Conservation (phyloP, 2,329 filamentous ascomycete genomes). For the Trichoderma aggressivum region DNA sequence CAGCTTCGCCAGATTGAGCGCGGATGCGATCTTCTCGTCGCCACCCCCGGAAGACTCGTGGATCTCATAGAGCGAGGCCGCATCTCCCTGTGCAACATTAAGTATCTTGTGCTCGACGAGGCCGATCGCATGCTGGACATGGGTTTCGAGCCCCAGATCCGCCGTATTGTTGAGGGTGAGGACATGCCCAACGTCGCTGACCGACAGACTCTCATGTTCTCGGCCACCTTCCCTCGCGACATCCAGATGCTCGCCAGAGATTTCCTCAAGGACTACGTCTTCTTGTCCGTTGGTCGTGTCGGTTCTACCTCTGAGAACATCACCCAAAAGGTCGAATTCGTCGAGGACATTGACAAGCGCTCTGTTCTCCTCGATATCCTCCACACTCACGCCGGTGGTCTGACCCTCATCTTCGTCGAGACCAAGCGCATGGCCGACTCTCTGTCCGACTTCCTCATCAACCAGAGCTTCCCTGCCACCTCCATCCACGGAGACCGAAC, state of each 20-base stretch:
- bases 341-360: slow-evolving; percentile 95
- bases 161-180: slow-evolving; percentile 95
- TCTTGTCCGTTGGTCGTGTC: slow-evolving; percentile 96
- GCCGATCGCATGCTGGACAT: slow-evolving; percentile 99
- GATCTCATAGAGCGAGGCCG: slow-evolving; percentile 98
- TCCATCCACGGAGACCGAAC: slow-evolving; percentile 98
- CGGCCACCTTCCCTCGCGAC: slow-evolving; percentile 96
- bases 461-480: slow-evolving; percentile 96
- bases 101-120: slow-evolving; percentile 98
- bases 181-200: slow-evolving; percentile 84
- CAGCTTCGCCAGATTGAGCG: slow-evolving; percentile 98
- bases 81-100: slow-evolving; percentile 97
- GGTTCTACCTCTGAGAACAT: slow-evolving; percentile 99
- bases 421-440: slow-evolving; percentile 99
- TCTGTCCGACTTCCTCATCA: slow-evolving; percentile 95
- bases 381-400: slow-evolving; percentile 83
- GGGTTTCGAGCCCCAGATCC: slow-evolving; percentile 99
- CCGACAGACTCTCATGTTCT: slow-evolving; percentile 99
- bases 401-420: slow-evolving; percentile 97
- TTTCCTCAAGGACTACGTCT: slow-evolving; percentile 98
- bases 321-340: slow-evolving; percentile 96
- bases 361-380: slow-evolving; percentile 96
- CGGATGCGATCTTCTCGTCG: slow-evolving; percentile 94
- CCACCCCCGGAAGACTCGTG: slow-evolving; percentile 93
- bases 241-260: slow-evolving; percentile 99